Evolutionary conservation across 2,329 filamentous ascomycete species (phyloP).

Genomic region (Fusarium oligoseptatum): DNA sequence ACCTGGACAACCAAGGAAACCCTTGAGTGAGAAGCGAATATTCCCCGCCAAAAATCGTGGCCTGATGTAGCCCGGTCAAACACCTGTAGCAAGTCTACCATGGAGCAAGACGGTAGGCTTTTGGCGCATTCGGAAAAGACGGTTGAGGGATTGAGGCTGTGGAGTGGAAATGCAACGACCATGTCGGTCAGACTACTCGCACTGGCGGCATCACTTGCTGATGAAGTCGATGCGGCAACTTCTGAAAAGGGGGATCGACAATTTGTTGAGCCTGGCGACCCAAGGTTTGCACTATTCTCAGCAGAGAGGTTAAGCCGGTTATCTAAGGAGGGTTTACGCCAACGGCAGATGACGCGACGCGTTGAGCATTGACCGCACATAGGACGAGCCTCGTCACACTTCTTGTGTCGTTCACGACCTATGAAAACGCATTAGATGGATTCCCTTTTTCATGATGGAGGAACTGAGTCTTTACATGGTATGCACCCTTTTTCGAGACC

Average conservation of each 20-base stretch:
- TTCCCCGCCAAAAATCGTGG: neutral
- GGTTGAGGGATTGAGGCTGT: neutral
- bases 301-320: neutral
- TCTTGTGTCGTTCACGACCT: neutral
- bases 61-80: neutral
- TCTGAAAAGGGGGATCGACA: neutral
- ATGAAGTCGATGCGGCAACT: neutral
- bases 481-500: neutral
- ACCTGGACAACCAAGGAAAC: neutral
- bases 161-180: neutral
- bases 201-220: neutral
- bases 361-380: neutral
- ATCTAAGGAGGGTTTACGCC: neutral
- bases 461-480: neutral
- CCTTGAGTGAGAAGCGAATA: neutral
- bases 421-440: fast-evolving
- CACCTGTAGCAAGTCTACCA: neutral
- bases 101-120: neutral
- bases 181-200: neutral
- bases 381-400: neutral
- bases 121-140: neutral
- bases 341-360: neutral
- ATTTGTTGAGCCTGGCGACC: neutral
- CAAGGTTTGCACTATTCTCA: neutral
- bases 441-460: fast-evolving